Evolutionary conservation across 2,329 filamentous ascomycete genomes (phyloP), one percentile per base, ranked within the genome.

Genomic region (Penicillium oxalicum): DNA sequence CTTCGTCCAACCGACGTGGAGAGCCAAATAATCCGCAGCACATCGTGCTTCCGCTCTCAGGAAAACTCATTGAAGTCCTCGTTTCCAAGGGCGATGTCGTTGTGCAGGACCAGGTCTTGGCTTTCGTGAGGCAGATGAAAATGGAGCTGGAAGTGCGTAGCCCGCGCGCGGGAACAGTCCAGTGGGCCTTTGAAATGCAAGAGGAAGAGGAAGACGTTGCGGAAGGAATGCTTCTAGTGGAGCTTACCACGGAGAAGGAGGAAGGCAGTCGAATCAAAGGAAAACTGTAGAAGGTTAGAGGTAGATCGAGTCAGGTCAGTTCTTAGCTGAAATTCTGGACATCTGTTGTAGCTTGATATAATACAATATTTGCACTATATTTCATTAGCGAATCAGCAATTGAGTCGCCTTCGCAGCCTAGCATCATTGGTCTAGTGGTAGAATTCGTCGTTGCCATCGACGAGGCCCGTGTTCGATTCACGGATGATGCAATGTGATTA

Each of bases 111-210:
- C 75, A 83, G 35, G 66, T 77, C 0, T 68, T 84, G 54, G 77
- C 70, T 6, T 79, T 84, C 13, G 75, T 84, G 18, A 78, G 79
- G 63, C 81, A 84, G 64, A 84, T 84, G 80, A 84, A 84, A 65
- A 85, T 84, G 81, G 82, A 85, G 54, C 64, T 84, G n/a, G 82
- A 84, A 57, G 75, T 85, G 2, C 64, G 82, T 24, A 72, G 71
- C 47, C 68, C 71, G 12, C 69, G 70, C 4, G 67, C 69, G 1
- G 80, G 80, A 0, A 61, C 59, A 2, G 71, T 80, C 4, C 66
- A 61, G 1, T 82, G 78, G 75, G 71, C 77, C 0, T 69, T 72
- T 41, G 77, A 80, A 43, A 71, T 72, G 40, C 76, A 79, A 34
- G 77, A 81, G 40, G 69, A 70, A 2, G 67, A 71, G 12, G 66